Base-by-base conservation (phyloP, 768 basidiomycete species). In the Termitomyces sp. region DNA sequence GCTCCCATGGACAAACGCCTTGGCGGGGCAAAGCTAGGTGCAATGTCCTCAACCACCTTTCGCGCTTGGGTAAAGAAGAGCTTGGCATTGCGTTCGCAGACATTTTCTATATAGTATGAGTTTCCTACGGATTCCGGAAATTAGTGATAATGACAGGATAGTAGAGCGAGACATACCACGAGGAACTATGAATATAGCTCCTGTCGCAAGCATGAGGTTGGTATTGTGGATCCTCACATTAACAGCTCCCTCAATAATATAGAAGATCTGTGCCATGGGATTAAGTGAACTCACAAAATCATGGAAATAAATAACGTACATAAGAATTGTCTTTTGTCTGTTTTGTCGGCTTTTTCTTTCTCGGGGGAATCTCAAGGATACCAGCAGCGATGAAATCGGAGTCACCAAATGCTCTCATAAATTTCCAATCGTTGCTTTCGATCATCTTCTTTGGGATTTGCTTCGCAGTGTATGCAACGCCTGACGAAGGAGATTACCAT, bases 41-140 rank as follows among this genome's bases (percentile, higher is more conserved):
- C 56, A 1, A 53, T 38, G 20, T 54, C 55, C 5, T 61, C 61
- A 12, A 61, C 64, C 18, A 77, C 68, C 63, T 81, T 80, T 36
- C 80, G 74, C 6, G 92, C 93, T 73, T 98, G 96, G 0, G 94
- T 88, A 73, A 98, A 98, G 76, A 96, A 97, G 7, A 98, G 72
- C 65, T 81, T 84, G 30, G 87, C 91, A 47, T 88, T 85, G 28
- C 92, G 86, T 32, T 90, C 80, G 16, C 78, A 80, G 22, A 97
- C 86, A 72, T 98, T 98, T 67, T 92, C 85, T 65, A 98, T 94
- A 61, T 84, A 85, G 69, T 98, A 98, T 5, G 83, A 83, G 70
- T 62, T 62, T 46, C 61, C 61, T 62, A 12, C 6, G 2, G 16
- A 40, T 49, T 18, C 35, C 20, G 22, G 16, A 9, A 10, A 40